Evolutionary conservation across 2,329 filamentous ascomycete genomes (phyloP), one percentile per base, ranked within the genome.

Genomic region (Fusarium lyarnte): DNA sequence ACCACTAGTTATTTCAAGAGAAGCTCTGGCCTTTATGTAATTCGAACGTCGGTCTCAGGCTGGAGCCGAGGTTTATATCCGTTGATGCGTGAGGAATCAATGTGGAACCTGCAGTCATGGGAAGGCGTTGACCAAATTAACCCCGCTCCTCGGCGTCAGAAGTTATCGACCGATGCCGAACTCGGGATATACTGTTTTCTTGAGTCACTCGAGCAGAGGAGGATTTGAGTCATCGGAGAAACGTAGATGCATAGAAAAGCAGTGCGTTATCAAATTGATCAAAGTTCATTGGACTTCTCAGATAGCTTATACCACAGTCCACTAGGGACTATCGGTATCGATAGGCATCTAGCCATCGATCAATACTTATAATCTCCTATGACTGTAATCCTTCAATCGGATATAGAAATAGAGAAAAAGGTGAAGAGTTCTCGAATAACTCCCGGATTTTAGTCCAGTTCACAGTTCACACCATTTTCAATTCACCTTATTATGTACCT

Each of bases 121-220:
- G 46, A 51, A 38, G 27, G 45, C 25, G 58, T 23, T 31, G 31
- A 27, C n/a, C 19, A 31, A 43, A 25, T 25, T 42, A 52, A 69
- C 64, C 66, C 66, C 66, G 66, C 66, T 69, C 66, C 39, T 69
- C 66, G 58, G 66, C 65, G 39, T 29, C 35, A 29, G 41, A 42
- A 46, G 19, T 57, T 21, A 23, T 25, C 25, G 12, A 47, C 41
- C 17, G 41, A 35, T 47, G 23, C 54, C 54, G 54, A 25, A 49
- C 31, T 27, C 54, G 41, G 54, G 14, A 39, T 46, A 33, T n/a
- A 39, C 19, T 58, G 27, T 31, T 19, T n/a, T n/a, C 27, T 39
- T 46, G 41, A 62, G 59, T 46, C 59, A 58, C 23, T 38, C 2
- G 19, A 49, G 21, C 23, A 27, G 9, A 46, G 13, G 9, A 31